phyloP scores from a whole-genome alignment of 352 stramenopile species.

The Globisporangium uncinulatum region DNA sequence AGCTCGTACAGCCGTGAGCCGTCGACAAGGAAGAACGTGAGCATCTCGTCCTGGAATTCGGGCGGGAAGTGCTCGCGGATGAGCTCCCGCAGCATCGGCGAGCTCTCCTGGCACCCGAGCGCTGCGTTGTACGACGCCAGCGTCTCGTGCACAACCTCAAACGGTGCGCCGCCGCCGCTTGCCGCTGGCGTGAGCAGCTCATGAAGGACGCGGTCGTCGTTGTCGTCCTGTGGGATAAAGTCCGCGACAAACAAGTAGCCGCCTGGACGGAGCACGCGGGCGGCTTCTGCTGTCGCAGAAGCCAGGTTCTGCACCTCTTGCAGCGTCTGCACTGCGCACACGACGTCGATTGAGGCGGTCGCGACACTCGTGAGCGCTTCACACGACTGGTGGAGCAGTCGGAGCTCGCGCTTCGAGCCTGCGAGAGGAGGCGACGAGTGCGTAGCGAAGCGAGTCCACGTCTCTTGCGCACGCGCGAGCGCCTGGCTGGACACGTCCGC shows the following conservation, averaged over 20 bases:
- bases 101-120: slow-evolving; percentile 39
- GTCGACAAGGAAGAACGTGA: slow-evolving; percentile 51
- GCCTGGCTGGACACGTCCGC: slow-evolving; percentile 61
- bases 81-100: slow-evolving; percentile 19
- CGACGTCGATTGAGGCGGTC: slow-evolving; percentile 49
- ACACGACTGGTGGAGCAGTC: slow-evolving; percentile 59
- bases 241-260: slow-evolving; percentile 61
- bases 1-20: slow-evolving; percentile 37
- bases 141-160: slow-evolving; percentile 47
- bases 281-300: slow-evolving; percentile 40
- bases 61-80: slow-evolving; percentile 35
- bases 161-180: slow-evolving; percentile 12
- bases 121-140: slow-evolving; percentile 36
- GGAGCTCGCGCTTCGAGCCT: slow-evolving; percentile 26
- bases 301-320: slow-evolving; percentile 54
- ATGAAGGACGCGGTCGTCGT: slow-evolving; percentile 29
- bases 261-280: slow-evolving; percentile 53
- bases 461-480: slow-evolving; percentile 56
- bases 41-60: slow-evolving; percentile 48
- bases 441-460: slow-evolving; percentile 47
- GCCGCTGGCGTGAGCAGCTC: slow-evolving; percentile 32
- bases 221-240: slow-evolving; percentile 47
- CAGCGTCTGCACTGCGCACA: slow-evolving; percentile 50
- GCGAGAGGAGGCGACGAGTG: slow-evolving; percentile 10
- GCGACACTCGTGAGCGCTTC: slow-evolving; percentile 53